Evolutionary conservation across 2,329 filamentous ascomycete genomes (phyloP).

Genomic region (Calonectria henricotiae): DNA sequence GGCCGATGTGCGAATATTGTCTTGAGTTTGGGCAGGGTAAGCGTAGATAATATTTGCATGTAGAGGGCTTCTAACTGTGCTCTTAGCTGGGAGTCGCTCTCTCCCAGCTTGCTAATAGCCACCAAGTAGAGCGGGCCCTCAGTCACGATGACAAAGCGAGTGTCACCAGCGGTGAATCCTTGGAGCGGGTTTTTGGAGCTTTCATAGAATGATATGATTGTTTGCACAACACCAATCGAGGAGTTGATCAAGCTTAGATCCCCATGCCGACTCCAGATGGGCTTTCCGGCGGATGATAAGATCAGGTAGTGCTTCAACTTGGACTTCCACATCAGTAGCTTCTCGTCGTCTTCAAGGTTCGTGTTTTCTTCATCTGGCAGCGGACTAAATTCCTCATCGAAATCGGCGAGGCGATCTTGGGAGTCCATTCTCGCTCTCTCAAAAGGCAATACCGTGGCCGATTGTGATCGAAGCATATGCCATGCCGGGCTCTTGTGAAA

Average conservation of each 20-base stretch:
- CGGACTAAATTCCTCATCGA: constrained; percentile 84
- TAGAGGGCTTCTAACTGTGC: constrained; percentile 94
- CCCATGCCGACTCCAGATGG: constrained; percentile 96
- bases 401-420: constrained; percentile 75
- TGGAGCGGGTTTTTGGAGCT: constrained; percentile 82
- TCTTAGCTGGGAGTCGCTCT: constrained; percentile 90
- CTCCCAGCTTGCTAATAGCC: constrained; percentile 91
- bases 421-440: constrained; percentile 66
- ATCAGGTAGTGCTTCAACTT: constrained; percentile 99
- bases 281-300: constrained; percentile 95
- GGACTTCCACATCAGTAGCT: constrained; percentile 85
- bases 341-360: constrained; percentile 67
- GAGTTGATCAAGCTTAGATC: constrained; percentile 91
- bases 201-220: constrained; percentile 97
- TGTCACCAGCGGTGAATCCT: constrained; percentile 89
- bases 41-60: constrained; percentile 97
- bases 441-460: constrained; percentile 74
- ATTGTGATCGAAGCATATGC: constrained; percentile 77
- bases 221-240: constrained; percentile 96
- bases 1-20: constrained; percentile 92
- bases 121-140: constrained; percentile 93
- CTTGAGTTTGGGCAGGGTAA: constrained; percentile 89
- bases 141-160: constrained; percentile 88
- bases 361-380: constrained; percentile 72
- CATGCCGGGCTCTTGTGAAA: constrained; percentile 79